A percentile compares a stretch with the other conserved stretches of the same genome.
Evolutionary conservation across 306 rosid genomes (phyloP).

Genomic region (Inga oerstediana): DNA sequence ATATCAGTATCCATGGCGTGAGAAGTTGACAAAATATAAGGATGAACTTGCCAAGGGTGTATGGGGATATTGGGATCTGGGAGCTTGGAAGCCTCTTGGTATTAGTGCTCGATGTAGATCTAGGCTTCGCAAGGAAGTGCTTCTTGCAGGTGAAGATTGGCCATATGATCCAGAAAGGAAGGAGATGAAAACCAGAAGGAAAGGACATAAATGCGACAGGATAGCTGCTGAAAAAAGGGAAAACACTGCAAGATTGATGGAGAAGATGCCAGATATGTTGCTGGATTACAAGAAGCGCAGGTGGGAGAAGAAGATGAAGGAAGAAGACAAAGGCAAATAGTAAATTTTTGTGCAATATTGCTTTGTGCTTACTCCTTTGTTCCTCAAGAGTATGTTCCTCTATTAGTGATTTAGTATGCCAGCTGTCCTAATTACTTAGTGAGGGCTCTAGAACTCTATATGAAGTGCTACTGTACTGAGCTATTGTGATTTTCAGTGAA

Average conservation of each 20-base stretch:
- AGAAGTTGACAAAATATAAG: neutral
- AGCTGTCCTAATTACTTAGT: too few relatives aligned
- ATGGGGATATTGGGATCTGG: slow-evolving; percentile 91
- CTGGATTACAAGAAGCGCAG: slow-evolving; percentile 74
- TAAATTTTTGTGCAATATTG: slow-evolving; percentile 32
- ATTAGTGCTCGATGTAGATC: slow-evolving; percentile 73
- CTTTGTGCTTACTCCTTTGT: slow-evolving; percentile 22
- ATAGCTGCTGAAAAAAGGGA: slow-evolving; percentile 77
- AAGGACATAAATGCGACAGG: slow-evolving; percentile 85
- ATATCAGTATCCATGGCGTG: slow-evolving; percentile 7
- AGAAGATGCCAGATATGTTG: slow-evolving; percentile 85
- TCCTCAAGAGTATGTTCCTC: neutral
- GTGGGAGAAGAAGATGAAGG: slow-evolving; percentile 98
- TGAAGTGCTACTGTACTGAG: neutral
- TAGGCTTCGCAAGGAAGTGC: slow-evolving; percentile 72
- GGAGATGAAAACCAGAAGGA: slow-evolving; percentile 84
- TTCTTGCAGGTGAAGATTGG: slow-evolving; percentile 83
- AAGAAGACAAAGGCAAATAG: slow-evolving; percentile 74
- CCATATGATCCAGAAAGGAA: slow-evolving; percentile 76
- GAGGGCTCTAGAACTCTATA: neutral
- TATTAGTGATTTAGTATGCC: too few relatives aligned
- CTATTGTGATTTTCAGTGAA: neutral
- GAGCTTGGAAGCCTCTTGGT: slow-evolving; percentile 85
- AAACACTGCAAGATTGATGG: slow-evolving; percentile 81
- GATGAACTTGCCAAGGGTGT: slow-evolving; percentile 79